Evolutionary conservation across 306 rosid genomes (phyloP).

Genomic region (Acacia crassicarpa): DNA sequence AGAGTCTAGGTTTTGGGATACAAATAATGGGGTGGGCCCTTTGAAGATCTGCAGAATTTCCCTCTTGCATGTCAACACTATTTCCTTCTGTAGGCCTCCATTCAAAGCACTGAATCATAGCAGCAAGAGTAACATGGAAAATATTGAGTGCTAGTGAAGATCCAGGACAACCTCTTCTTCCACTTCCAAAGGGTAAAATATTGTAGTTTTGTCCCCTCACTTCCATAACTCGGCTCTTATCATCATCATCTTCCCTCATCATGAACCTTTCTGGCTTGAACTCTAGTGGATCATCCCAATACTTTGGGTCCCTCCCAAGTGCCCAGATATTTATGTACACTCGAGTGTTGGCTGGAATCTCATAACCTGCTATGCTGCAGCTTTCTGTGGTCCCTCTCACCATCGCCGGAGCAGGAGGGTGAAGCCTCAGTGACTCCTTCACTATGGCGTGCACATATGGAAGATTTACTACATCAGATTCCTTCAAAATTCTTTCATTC

Average conservation of each 20-base stretch:
- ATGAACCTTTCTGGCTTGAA: constrained; percentile 64
- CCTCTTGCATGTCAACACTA: constrained; percentile 59
- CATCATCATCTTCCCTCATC: constrained; percentile 23
- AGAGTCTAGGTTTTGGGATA: constrained; percentile 37
- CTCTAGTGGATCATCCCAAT: constrained; percentile 59
- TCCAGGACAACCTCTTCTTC: constrained; percentile 85
- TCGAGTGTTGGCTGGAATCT: constrained; percentile 51
- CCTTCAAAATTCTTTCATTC: constrained; percentile 43
- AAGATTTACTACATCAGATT: constrained; percentile 53
- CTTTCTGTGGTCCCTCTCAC: constrained; percentile 55
- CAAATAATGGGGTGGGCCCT: constrained; percentile 59
- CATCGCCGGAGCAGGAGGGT: constrained; percentile 66
- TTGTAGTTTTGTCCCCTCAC: constrained; percentile 65
- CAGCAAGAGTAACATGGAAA: constrained; percentile 53
- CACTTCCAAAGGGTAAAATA: constrained; percentile 77
- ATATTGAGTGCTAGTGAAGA: constrained; percentile 57
- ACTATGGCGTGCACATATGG: constrained; percentile 67
- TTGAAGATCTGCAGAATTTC: constrained; percentile 52
- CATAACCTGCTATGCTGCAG: constrained; percentile 48
- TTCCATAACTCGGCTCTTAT: constrained; percentile 34
- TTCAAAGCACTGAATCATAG: constrained; percentile 55
- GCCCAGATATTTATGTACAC: constrained; percentile 49
- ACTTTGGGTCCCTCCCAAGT: constrained; percentile 59
- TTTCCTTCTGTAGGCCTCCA: constrained; percentile 39
- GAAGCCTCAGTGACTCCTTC: constrained; percentile 73